Evolutionary conservation across 345 rosid species (phyloP).

Genomic region (Eucalyptus urophylla): DNA sequence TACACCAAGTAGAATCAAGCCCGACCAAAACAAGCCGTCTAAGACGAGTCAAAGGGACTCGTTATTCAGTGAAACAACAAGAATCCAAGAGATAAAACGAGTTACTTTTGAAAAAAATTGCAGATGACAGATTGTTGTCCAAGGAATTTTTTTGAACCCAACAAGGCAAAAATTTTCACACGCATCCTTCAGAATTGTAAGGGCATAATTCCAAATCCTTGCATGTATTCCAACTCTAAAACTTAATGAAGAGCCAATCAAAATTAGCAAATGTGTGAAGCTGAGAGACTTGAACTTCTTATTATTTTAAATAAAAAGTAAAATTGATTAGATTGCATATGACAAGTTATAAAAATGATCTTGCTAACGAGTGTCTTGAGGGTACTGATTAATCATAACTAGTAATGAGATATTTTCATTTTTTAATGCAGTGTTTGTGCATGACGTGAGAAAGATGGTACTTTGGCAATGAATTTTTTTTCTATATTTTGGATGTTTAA

Average conservation of each 20-base stretch:
- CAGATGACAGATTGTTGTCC: not conserved
- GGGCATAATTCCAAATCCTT: not conserved
- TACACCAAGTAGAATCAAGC: not conserved
- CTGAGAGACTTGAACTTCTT: not conserved
- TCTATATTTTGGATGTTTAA: no score
- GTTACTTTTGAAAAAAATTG: not conserved
- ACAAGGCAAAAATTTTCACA: not conserved
- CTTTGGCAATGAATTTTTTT: not conserved
- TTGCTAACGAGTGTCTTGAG: not conserved
- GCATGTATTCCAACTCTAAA: not conserved
- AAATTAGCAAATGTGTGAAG: not conserved
- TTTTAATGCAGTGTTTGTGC: not conserved
- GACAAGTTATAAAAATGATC: not conserved
- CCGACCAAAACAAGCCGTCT: not conserved
- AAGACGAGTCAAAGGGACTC: not conserved
- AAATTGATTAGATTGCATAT: not conserved
- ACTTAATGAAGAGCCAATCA: not conserved
- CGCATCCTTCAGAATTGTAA: not conserved
- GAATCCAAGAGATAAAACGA: not conserved
- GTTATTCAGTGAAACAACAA: not conserved
- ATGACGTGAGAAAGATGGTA: fast-evolving
- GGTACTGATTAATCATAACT: not conserved
- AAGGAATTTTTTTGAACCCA: not conserved
- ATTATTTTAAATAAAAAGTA: not conserved
- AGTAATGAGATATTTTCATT: not conserved